Conservation (phyloP, 1,284 basidiomycete genomes). For the Puccinia hordei region DNA sequence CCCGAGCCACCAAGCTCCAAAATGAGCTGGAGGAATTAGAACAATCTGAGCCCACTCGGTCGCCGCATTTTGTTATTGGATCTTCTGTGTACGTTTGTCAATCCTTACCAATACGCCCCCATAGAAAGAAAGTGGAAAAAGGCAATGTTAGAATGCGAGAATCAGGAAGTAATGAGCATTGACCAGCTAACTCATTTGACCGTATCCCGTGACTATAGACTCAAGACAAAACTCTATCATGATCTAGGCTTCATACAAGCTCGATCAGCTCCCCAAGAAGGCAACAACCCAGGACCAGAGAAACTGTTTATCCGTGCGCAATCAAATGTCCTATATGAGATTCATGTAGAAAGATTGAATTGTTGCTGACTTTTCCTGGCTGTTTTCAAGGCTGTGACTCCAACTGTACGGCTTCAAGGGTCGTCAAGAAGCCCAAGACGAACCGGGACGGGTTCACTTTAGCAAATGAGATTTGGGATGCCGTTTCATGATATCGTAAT, state of each 20-base stretch:
- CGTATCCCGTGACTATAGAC: background rate
- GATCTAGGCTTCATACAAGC: slow-evolving; percentile 42
- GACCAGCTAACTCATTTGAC: background rate
- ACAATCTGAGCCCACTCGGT: slow-evolving; percentile 41
- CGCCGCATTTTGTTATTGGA: slow-evolving; percentile 37
- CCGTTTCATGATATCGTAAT: slow-evolving; percentile 20
- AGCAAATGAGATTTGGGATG: slow-evolving; percentile 40
- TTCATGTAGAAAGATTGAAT: background rate
- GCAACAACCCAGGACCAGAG: background rate
- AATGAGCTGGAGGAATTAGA: slow-evolving; percentile 34
- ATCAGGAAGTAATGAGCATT: too few species aligned
- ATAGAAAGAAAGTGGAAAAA: too few species aligned
- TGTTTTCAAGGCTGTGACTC: slow-evolving; percentile 40
- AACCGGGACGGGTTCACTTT: slow-evolving; percentile 41
- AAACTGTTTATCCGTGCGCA: slow-evolving; percentile 42
- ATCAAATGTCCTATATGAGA: background rate
- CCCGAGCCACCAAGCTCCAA: slow-evolving; percentile 32
- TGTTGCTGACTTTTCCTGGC: background rate
- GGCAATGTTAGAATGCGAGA: too few species aligned
- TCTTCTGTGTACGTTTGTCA: too few species aligned
- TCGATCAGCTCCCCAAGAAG: background rate
- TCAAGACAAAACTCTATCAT: slow-evolving; percentile 49
- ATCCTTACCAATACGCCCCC: too few species aligned
- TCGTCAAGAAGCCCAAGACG: slow-evolving; percentile 33
- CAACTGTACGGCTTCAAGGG: slow-evolving; percentile 23